Conservation (phyloP, 179 eudicot species). For the Carnegiea gigantea region DNA sequence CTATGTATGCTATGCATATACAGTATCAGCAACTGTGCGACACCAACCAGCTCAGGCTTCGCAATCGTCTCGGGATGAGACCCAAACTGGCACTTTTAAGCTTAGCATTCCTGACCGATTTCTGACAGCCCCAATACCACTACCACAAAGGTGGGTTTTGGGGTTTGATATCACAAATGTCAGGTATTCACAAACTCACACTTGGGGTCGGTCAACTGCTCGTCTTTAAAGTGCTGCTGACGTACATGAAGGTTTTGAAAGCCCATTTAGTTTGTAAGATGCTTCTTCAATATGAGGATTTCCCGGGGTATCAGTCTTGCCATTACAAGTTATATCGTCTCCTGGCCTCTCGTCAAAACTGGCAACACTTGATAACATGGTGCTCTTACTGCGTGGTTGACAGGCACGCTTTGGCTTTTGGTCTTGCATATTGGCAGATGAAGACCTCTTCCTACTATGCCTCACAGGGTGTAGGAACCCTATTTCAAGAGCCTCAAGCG, state of each 20-base stretch:
- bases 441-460: slow-evolving; percentile 29
- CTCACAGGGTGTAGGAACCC: slow-evolving; percentile 39
- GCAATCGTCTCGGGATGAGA: slow-evolving; percentile 8
- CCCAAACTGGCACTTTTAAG: slow-evolving; percentile 2
- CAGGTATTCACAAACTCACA: slow-evolving; percentile 14
- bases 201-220: slow-evolving; percentile 7
- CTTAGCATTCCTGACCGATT: neutral
- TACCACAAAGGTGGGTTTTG: neutral
- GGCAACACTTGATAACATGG: slow-evolving; percentile 9
- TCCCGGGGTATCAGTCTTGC: neutral
- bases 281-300: slow-evolving; percentile 8
- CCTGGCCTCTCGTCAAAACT: slow-evolving; percentile 7
- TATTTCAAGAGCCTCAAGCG: slow-evolving; percentile 59
- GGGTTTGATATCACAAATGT: neutral
- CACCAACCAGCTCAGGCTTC: slow-evolving; percentile 8
- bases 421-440: slow-evolving; percentile 23
- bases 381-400: slow-evolving; percentile 29
- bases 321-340: slow-evolving; percentile 9
- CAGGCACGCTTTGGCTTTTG: slow-evolving; percentile 33
- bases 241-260: slow-evolving; percentile 19
- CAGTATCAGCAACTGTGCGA: slow-evolving; percentile 25
- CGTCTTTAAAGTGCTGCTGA: slow-evolving; percentile 18
- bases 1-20: slow-evolving; percentile 28
- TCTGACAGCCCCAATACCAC: neutral
- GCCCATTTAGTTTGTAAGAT: slow-evolving; percentile 6